These are phyloP conservation scores for Malassezia cuniculi DNA, from an alignment of 1,284 basidiomycete species.

Conservation along the genomic window DNA sequence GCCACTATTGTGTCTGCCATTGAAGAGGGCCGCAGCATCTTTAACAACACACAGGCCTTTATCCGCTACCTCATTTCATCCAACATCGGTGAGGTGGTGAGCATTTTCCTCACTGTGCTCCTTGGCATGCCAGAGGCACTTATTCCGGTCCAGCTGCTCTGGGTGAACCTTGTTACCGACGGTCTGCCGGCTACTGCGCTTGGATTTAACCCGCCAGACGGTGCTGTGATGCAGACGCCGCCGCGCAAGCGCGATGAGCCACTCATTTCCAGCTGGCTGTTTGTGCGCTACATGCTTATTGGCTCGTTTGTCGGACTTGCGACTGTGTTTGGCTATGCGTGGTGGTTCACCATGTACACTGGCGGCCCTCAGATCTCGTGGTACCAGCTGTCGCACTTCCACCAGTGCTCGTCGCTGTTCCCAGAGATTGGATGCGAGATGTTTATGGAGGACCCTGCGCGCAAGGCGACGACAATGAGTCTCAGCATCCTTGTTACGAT, in stretches of 20 bases:
- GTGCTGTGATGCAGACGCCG: slow-evolving; percentile 76
- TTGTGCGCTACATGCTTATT: slow-evolving; percentile 85
- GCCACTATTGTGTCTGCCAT: slow-evolving; percentile 48
- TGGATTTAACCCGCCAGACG: slow-evolving; percentile 91
- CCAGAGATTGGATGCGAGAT: slow-evolving; percentile 82
- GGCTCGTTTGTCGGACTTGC: slow-evolving; percentile 86
- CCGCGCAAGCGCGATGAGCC: slow-evolving; percentile 79
- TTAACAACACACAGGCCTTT: slow-evolving; percentile 98
- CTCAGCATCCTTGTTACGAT: slow-evolving; percentile 82
- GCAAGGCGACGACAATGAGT: slow-evolving; percentile 80
- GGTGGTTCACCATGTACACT: slow-evolving; percentile 91
- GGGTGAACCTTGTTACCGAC: slow-evolving; percentile 54
- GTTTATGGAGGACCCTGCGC: slow-evolving; percentile 69
- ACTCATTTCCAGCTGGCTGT: slow-evolving; percentile 80
- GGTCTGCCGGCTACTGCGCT: slow-evolving; percentile 94
- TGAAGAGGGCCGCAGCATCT: slow-evolving; percentile 89
- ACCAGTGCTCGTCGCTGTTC: slow-evolving; percentile 57
- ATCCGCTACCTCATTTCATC: slow-evolving; percentile 73
- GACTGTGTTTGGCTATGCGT: slow-evolving; percentile 90
- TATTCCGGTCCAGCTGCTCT: slow-evolving; percentile 91
- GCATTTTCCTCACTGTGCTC: slow-evolving; percentile 90
- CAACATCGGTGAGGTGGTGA: slow-evolving; percentile 96
- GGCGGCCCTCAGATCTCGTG: slow-evolving; percentile 85
- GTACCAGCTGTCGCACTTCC: slow-evolving; percentile 65
- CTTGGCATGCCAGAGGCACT: slow-evolving; percentile 96